Evolutionary conservation across 352 stramenopile species (phyloP).

Genomic region (Globisporangium parvum): DNA sequence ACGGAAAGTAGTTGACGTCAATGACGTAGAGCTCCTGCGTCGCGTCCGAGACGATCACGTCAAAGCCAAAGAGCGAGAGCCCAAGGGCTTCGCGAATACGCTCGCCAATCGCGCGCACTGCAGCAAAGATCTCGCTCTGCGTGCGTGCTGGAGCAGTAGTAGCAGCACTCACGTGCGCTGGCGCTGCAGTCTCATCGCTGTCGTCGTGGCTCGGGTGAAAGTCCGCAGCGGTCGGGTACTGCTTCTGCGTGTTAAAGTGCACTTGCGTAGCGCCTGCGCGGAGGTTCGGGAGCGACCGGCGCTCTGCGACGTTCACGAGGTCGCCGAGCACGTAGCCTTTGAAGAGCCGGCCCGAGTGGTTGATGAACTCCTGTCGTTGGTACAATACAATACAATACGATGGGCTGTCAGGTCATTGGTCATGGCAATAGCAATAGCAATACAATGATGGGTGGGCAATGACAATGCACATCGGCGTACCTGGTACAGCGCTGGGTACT

Average conservation of each 20-base stretch:
- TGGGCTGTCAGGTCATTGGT: neutral
- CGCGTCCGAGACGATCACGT: slow-evolving; percentile 73
- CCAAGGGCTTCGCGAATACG: slow-evolving; percentile 53
- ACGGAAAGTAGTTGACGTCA: slow-evolving; percentile 88
- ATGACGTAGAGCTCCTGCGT: slow-evolving; percentile 62
- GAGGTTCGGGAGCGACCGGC: slow-evolving; percentile 71
- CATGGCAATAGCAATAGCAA: neutral
- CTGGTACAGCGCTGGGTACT: slow-evolving; percentile 66
- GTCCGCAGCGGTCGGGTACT: slow-evolving; percentile 60
- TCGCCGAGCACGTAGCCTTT: slow-evolving; percentile 83
- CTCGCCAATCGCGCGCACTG: slow-evolving; percentile 53
- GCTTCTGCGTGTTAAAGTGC: slow-evolving; percentile 78
- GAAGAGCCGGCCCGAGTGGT: slow-evolving; percentile 71
- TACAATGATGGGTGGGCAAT: neutral
- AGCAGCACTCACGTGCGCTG: neutral
- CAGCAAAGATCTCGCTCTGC: slow-evolving; percentile 50
- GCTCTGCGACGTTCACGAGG: slow-evolving; percentile 68
- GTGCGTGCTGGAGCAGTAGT: slow-evolving; percentile 7
- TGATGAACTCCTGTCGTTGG: slow-evolving; percentile 62
- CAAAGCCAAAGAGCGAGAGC: slow-evolving; percentile 79
- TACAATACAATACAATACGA: neutral
- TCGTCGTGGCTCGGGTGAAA: slow-evolving; percentile 29
- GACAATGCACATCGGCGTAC: slow-evolving; percentile 13
- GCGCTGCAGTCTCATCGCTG: neutral
- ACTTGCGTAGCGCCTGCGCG: slow-evolving; percentile 39